Base-by-base conservation (phyloP, 306 rosid species). In the Cucurbita argyrosperma region DNA sequence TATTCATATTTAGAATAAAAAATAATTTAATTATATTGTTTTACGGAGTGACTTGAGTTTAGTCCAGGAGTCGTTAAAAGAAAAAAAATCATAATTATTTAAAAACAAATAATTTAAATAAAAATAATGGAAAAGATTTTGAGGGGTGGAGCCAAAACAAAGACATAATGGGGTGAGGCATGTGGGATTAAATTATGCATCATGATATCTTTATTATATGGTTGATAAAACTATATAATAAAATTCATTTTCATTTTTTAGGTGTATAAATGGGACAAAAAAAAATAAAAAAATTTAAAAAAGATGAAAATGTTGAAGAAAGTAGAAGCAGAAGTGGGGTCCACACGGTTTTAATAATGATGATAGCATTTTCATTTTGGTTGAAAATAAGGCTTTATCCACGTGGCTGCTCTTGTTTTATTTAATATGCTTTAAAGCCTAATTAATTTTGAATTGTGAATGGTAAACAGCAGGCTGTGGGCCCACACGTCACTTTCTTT, bases 261-360 rank as follows among this genome's bases (percentile, higher is more conserved):
- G n/a, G 47, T 62, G n/a, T 63, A 21, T 40, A 50, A 50, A 13
- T 50, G 54, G 54, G 54, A 50, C 18, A 50, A 50, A 8, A 45
- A 1, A 45, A 9, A 45, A 45, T 14, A 14, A 4, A 45, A 50
- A 14, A 13, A 5, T 10, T 3, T 0, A 14, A 50, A 50, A 50
- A 4, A 50, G 14, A 4, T 5, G 18, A 50, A 50, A 50, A 50
- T 50, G 54, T 50, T 50, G 54, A 50, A 50, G 18, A 50, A 50
- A 50, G 54, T 4, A 50, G 54, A 50, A 50, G 18, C 54, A 50
- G 3, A 50, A 10, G 26, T 62, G 69, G n/a, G 71, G 37, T 65
- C 71, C 71, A 65, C 71, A 10, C 71, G 71, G 71, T 65, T 65
- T 63, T 65, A 38, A 62, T 38, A 45, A 62, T 62, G 69, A 62